phyloP scores from a whole-genome alignment of 1,139 yeast species.

The Geotrichum fermentans region DNA sequence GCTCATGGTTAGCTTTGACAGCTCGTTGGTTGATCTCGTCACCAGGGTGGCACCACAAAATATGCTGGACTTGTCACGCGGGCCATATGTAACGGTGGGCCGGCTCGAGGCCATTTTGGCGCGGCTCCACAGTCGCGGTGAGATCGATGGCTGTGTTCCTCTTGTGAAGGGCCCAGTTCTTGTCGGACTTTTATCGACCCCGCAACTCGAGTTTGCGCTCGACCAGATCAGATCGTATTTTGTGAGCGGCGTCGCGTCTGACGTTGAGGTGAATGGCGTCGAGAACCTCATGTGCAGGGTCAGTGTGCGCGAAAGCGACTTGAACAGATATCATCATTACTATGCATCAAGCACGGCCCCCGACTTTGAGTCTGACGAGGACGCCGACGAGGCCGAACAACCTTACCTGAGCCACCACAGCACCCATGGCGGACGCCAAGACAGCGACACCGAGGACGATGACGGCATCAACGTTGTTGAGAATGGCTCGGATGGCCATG shows the following conservation, averaged over 20 bases:
- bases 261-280: neutral
- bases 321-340: slow-evolving; percentile 24
- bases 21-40: slow-evolving; percentile 46
- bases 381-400: slow-evolving; percentile 6
- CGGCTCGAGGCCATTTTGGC: slow-evolving; percentile 39
- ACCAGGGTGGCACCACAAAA: slow-evolving; percentile 30
- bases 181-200: slow-evolving; percentile 49
- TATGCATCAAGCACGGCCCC: slow-evolving; percentile 19
- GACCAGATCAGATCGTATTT: slow-evolving; percentile 42
- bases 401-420: neutral
- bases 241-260: neutral
- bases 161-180: slow-evolving; percentile 38
- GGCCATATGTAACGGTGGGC: slow-evolving; percentile 40
- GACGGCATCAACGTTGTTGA: neutral
- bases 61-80: slow-evolving; percentile 39
- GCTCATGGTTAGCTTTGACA: slow-evolving; percentile 36
- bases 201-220: slow-evolving; percentile 51
- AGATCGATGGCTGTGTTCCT: slow-evolving; percentile 55
- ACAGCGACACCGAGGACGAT: neutral
- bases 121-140: slow-evolving; percentile 41
- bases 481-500: neutral
- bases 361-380: neutral
- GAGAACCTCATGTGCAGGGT: slow-evolving; percentile 23
- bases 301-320: slow-evolving; percentile 25
- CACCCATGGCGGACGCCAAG: neutral